These are phyloP conservation scores for Botrytis paeoniae DNA, from an alignment of 2,329 filamentous ascomycete genomes.

Conservation along the genomic window DNA sequence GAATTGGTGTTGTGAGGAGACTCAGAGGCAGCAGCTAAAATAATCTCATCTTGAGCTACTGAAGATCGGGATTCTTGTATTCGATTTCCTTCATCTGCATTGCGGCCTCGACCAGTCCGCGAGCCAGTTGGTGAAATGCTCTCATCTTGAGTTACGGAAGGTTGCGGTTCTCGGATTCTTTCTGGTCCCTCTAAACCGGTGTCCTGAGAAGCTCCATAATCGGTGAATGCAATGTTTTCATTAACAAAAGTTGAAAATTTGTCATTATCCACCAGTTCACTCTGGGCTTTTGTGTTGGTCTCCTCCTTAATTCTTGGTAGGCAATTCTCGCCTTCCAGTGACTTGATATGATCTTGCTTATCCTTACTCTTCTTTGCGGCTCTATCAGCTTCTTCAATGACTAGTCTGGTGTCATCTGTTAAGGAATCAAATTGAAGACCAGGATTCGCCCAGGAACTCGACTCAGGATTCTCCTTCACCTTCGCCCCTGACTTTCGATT, in stretches of 20 bases:
- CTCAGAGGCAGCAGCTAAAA: background rate
- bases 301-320: background rate
- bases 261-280: background rate
- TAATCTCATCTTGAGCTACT: background rate
- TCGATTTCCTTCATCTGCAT: background rate
- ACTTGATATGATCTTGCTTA: background rate
- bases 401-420: background rate
- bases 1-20: background rate
- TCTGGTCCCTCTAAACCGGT: background rate
- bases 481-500: background rate
- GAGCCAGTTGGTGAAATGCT: background rate
- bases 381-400: background rate
- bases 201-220: too few species aligned
- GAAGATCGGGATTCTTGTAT: background rate
- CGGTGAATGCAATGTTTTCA: background rate
- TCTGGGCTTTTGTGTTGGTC: background rate
- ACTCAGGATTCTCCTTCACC: background rate
- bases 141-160: background rate
- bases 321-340: background rate
- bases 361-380: background rate
- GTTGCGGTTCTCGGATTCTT: background rate
- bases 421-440: background rate
- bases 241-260: background rate
- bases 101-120: background rate
- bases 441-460: background rate